Base-by-base conservation (phyloP, 2,329 filamentous ascomycete genomes). In the Botryosphaeria agaves region DNA sequence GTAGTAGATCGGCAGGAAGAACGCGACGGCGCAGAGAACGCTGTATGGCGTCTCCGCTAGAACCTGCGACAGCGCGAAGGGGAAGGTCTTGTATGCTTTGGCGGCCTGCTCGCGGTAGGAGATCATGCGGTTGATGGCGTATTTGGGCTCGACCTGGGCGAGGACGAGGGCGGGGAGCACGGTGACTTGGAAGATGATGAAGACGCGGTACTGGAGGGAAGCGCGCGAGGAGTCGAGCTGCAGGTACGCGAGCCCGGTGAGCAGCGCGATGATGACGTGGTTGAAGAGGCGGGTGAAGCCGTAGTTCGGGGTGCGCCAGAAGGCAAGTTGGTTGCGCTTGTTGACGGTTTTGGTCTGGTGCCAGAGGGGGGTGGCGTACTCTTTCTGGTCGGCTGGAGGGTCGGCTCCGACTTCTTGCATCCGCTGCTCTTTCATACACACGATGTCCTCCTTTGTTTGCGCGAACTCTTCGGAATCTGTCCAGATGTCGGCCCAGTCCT, bases 291-390 rank as follows among this genome's bases (percentile, higher is more conserved):
- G 71, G 1, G 83, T 91, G 52, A 91, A 89, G 31, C 83, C 74
- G 49, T 93, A 93, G 57, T 91, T 84, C 20, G 80, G 80, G 2
- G 77, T 80, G 25, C 84, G 68, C 81, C 81, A 93, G 60, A 80
- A 87, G 0, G 79, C 67, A 3, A 82, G 59, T 49, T 83, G 78
- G 39, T 76, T 82, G 34, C 85, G 73, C 34, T 58, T 62, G 41
- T 72, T 66, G 18, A 92, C 82, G 2, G 79, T 55, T 52, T 72
- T 76, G 50, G 91, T 69, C 60, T 93, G 85, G 49, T 84, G 79
- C 55, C 57, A 60, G 6, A 84, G 53, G 0, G 85, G 80, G 1
- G 82, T 85, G 0, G 85, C 85, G 43, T 79, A 93, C 52, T 93
- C 83, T 42, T 68, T 72, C 38, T 84, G 69, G 4, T 67, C 53